Evolutionary conservation across 75 land plant species (phyloP), one percentile per base, ranked within the genome.

Genomic region (Selaginella tamariscina): DNA sequence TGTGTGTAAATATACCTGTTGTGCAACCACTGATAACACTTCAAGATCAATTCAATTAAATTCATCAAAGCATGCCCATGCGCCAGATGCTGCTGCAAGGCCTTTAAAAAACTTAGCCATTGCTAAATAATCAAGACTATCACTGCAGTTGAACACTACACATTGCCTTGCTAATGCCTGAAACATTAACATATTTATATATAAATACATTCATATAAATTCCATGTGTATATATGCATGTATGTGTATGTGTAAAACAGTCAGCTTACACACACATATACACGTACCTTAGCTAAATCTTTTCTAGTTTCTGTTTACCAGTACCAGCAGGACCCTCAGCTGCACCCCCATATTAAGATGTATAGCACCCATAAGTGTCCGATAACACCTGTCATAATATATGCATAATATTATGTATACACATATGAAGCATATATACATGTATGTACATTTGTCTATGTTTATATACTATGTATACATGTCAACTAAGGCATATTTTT

Each of bases 61-160:
- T 28, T 77, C 79, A 56, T 77, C 79, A 33, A 77, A 77, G 31
- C 79, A 77, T 1, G 79, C 76, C 79, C 79, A 77, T 8, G 79
- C 79, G 29, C 79, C 79, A 0, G 77, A 70, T 29, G 78, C 69
- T 5, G 49, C 49, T 29, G 75, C 79, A 18, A 77, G 75, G 13
- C 79, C 79, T 68, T 77, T 77, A 30, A 77, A 77, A 68, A 77
- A 77, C 55, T 77, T 77, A 8, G 68, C 79, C 79, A 77, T 77
- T 1, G 79, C 79, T 13, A 72, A 49, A 44, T 77, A 77, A 60
- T 77, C 79, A 5, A 77, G 30, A 65, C 79, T 69, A 32, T 77
- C 79, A 26, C 71, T 67, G 64, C 79, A 77, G 55, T 77, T 77
- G 70, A 77, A 77, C 27, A 77, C 79, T 2, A 76, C 78, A 54